Percentiles rank a stretch among this genome's conserved stretches.
These are phyloP conservation scores for Ambrosia artemisiifolia DNA, from an alignment of 129 eudicot species.

Conservation along the genomic window DNA sequence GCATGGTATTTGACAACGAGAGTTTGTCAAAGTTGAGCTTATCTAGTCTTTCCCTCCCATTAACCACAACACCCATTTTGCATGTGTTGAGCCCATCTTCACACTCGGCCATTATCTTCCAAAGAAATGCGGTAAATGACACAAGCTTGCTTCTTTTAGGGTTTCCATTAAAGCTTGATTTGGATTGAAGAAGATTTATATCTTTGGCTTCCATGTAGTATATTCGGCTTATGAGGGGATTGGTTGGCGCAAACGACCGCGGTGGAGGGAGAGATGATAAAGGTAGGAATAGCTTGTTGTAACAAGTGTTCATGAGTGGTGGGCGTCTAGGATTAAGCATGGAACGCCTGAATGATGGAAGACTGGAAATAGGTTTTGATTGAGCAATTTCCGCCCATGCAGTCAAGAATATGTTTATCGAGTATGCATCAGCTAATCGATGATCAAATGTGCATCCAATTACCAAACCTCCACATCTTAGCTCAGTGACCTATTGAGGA, in stretches of 20 bases:
- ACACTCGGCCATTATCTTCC: constrained; percentile 44
- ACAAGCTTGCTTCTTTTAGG: constrained; percentile 39
- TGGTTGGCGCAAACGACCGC: neutral
- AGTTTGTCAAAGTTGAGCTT: constrained; percentile 15
- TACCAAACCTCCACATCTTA: constrained; percentile 61
- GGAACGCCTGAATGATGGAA: constrained; percentile 56
- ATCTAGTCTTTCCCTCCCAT: constrained; percentile 48
- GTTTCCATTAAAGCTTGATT: constrained; percentile 24
- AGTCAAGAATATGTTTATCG: constrained; percentile 50
- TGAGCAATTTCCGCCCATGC: constrained; percentile 62
- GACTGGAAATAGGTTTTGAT: constrained; percentile 20
- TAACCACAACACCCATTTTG: constrained; percentile 55
- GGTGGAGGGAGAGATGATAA: constrained; percentile 41
- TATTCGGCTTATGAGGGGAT: constrained; percentile 44
- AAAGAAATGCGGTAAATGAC: constrained; percentile 43
- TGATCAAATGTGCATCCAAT: constrained; percentile 67
- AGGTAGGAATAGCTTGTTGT: constrained; percentile 38
- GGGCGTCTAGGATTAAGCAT: constrained; percentile 58
- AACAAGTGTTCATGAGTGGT: constrained; percentile 13
- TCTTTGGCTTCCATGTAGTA: constrained; percentile 36
- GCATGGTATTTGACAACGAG: constrained; percentile 21
- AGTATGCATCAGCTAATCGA: constrained; percentile 56
- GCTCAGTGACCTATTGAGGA: constrained; percentile 44
- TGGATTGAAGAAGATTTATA: constrained; percentile 39
- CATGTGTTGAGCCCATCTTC: constrained; percentile 23